Evolutionary conservation across 2,329 filamentous ascomycete species (phyloP).

Genomic region (Monosporascus sp.): DNA sequence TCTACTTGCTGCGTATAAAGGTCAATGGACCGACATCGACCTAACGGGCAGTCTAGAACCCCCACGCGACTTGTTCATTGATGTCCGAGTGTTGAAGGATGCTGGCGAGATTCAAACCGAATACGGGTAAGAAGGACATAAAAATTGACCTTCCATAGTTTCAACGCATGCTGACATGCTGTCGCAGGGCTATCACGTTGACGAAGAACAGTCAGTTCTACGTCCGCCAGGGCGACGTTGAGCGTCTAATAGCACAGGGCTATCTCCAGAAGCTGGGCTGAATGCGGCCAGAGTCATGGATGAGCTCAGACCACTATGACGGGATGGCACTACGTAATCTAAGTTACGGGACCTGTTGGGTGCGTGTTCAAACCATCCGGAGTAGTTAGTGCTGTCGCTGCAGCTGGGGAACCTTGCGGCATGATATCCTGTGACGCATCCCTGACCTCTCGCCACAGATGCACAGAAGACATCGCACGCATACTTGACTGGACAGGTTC

Average conservation of each 20-base stretch:
- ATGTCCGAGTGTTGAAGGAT: constrained; percentile 92
- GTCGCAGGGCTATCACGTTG: constrained; percentile 76
- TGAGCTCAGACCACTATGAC: not conserved
- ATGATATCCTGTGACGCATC: no score
- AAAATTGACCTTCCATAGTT: not conserved
- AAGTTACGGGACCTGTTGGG: not conserved
- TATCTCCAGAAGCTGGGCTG: constrained; percentile 87
- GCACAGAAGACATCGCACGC: no score
- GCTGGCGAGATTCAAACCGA: constrained; percentile 98
- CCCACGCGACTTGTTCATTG: constrained; percentile 92
- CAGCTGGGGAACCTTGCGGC: no score
- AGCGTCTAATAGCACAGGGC: constrained; percentile 87
- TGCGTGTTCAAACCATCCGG: no score
- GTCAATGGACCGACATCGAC: constrained; percentile 97
- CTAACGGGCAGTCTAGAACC: constrained; percentile 90
- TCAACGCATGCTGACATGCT: not conserved
- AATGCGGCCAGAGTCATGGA: constrained; percentile 23
- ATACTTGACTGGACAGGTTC: no score
- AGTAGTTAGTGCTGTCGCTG: no score
- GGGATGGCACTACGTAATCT: not conserved
- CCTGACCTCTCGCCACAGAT: no score
- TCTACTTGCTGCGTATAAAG: constrained; percentile 91
- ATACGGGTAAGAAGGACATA: constrained; percentile 66
- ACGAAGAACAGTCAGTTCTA: constrained; percentile 99
- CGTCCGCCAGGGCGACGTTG: constrained; percentile 91